Conservation (phyloP, 1,139 yeast genomes). For the Sugiyamaella xylanicola region DNA sequence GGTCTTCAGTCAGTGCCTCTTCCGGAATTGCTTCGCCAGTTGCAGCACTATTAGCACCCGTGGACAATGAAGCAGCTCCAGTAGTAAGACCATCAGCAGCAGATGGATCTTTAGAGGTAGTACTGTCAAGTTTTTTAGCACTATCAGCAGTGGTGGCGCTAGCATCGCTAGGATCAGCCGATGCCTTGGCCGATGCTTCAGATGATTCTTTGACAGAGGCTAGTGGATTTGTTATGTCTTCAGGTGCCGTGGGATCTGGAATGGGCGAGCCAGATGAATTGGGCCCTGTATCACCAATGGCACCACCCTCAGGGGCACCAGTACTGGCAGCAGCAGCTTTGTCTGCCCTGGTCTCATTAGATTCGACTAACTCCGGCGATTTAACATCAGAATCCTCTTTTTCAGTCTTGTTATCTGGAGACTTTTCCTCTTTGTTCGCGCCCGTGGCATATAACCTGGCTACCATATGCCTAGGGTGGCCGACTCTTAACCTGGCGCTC, state of each 20-base stretch:
- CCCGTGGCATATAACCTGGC: not conserved
- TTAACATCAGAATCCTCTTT: not conserved
- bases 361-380: not conserved
- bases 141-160: not conserved
- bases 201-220: not conserved
- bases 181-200: no score
- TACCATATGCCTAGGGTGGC: not conserved
- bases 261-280: not conserved
- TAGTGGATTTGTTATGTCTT: not conserved
- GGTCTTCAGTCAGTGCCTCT: constrained; percentile 9
- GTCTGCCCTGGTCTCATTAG: not conserved
- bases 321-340: no score
- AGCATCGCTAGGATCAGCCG: no score
- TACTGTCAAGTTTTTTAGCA: not conserved
- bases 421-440: not conserved
- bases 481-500: not conserved
- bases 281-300: not conserved
- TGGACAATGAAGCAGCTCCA: not conserved
- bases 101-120: not conserved
- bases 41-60: not conserved
- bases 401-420: not conserved
- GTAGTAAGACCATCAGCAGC: not conserved
- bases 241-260: constrained; percentile 10
- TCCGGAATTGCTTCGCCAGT: not conserved
- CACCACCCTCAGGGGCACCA: not conserved